A percentile compares a stretch with the other conserved stretches of the same genome.
phyloP scores from a whole-genome alignment of 106 monocot species.

The Dioscorea zingiberensis region DNA sequence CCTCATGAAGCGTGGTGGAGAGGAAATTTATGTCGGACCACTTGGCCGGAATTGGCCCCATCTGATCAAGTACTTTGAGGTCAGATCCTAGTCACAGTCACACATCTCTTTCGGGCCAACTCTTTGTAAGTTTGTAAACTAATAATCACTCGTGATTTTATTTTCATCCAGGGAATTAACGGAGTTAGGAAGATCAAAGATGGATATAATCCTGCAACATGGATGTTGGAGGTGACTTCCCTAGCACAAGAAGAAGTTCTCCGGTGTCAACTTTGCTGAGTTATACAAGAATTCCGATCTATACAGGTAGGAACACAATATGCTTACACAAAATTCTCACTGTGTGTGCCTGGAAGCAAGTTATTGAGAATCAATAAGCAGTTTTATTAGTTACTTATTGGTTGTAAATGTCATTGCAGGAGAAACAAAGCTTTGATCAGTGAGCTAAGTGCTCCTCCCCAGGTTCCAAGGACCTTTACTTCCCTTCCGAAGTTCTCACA shows the following conservation, averaged over 20 bases:
- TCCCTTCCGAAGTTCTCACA: conserved; percentile 60
- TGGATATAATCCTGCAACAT: conserved; percentile 81
- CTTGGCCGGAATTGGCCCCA: conserved; percentile 60
- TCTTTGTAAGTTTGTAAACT: too few species aligned
- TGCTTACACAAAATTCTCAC: too few species aligned
- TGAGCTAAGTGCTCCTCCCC: conserved; percentile 50
- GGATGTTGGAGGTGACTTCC: conserved; percentile 80
- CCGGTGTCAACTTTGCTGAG: conserved; percentile 52
- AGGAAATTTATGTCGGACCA: conserved; percentile 83
- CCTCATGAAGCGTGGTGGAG: conserved; percentile 83
- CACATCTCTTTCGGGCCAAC: too few species aligned
- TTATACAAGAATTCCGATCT: conserved; percentile 60
- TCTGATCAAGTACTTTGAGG: conserved; percentile 72
- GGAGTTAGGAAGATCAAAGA: conserved; percentile 66
- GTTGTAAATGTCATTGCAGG: conserved; percentile 20
- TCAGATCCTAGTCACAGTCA: conserved; percentile 3
- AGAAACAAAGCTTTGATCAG: conserved; percentile 68
- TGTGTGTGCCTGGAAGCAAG: too few species aligned
- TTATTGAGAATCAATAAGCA: too few species aligned
- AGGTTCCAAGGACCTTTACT: conserved; percentile 54
- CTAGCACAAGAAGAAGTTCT: conserved; percentile 57
- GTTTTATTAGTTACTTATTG: too few species aligned
- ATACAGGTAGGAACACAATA: conserved; percentile 22
- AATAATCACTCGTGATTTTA: background rate
- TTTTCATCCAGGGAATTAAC: conserved; percentile 34